Base-by-base conservation (phyloP, 1,139 yeast genomes). In the Diutina sp. region DNA sequence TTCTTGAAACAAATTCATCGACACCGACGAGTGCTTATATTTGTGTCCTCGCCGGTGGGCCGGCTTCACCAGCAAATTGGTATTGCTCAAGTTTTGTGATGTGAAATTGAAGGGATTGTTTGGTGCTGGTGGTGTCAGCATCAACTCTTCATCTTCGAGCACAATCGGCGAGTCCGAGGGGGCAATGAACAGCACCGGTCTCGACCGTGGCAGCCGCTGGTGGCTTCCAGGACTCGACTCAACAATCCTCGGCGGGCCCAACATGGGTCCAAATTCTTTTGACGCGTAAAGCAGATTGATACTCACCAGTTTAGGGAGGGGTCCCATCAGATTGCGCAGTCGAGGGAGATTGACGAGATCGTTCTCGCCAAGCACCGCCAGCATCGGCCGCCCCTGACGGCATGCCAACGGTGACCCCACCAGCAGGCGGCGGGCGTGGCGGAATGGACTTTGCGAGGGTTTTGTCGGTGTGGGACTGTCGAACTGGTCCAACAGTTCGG, bases 21-120 rank as follows among this genome's bases (percentile, higher is more conserved):
- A 88, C 6, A 93, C 96, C n/a, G 97, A 90, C 6, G 97, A 90
- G 65, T 93, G 98, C 67, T 93, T 93, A 67, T 93, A 93, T 63
- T 91, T 82, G 70, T 93, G 99, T 11, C 99, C 98, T 61, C 91
- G 85, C 72, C 98, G 82, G 65, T 89, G 95, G 0, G 87, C 83
- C 0, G 91, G 80, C 60, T 77, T 79, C 16, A 71, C 69, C 62
- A 64, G 67, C 35, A 74, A 63, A 6, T 72, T 67, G 46, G 62
- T 64, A 46, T 64, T 63, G 9, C 72, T 67, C n/a, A 67, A 64
- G 61, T 67, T 69, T 45, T 76, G 71, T 1, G 83, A 74, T 57
- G 73, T 71, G 67, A 80, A 82, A 60, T 78, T 79, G 69, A 82
- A 82, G 0, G 85, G 85, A 11, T 16, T 47, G 5, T 9, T 8